These are phyloP conservation scores for Cinchona pubescens DNA, from an alignment of 257 asterid species.

Conservation along the genomic window DNA sequence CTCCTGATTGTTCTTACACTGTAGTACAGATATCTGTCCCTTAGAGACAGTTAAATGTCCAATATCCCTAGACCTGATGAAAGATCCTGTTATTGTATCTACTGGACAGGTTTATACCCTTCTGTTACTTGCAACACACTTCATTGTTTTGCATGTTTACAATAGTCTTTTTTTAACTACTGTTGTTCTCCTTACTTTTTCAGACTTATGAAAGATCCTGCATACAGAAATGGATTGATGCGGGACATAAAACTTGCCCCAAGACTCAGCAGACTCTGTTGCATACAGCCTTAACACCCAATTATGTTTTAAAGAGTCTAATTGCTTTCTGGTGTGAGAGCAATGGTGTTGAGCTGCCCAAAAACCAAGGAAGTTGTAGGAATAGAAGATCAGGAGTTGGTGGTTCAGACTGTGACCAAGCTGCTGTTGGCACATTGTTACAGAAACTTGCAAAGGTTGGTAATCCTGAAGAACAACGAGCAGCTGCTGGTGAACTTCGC, in stretches of 20 bases:
- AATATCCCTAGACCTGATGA: slow-evolving; percentile 95
- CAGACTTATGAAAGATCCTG: slow-evolving; percentile 93
- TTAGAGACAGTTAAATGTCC: slow-evolving; percentile 99
- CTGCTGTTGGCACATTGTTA: slow-evolving; percentile 57
- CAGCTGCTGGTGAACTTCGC: slow-evolving; percentile 97
- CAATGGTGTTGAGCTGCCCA: slow-evolving; percentile 89
- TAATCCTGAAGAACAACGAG: slow-evolving; percentile 71
- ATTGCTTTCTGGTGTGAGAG: slow-evolving; percentile 93
- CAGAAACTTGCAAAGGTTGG: slow-evolving; percentile 74
- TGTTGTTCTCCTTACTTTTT: slow-evolving; percentile 18
- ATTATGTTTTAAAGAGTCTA: slow-evolving; percentile 87
- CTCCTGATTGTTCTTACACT: no score
- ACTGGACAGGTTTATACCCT: slow-evolving; percentile 78
- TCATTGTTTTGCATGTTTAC: not conserved
- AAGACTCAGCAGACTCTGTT: slow-evolving; percentile 85
- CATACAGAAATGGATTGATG: slow-evolving; percentile 94
- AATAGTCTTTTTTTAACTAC: not conserved
- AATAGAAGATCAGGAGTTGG: slow-evolving; percentile 52
- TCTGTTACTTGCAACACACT: slow-evolving; percentile 13
- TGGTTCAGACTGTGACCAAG: slow-evolving; percentile 74
- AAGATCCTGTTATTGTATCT: slow-evolving; percentile 96
- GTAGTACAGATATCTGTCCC: no score
- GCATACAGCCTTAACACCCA: slow-evolving; percentile 97
- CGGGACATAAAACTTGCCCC: slow-evolving; percentile 96
- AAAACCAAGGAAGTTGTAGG: slow-evolving; percentile 57